phyloP scores from a whole-genome alignment of 257 asterid species.

The Euphrasia confusa region DNA sequence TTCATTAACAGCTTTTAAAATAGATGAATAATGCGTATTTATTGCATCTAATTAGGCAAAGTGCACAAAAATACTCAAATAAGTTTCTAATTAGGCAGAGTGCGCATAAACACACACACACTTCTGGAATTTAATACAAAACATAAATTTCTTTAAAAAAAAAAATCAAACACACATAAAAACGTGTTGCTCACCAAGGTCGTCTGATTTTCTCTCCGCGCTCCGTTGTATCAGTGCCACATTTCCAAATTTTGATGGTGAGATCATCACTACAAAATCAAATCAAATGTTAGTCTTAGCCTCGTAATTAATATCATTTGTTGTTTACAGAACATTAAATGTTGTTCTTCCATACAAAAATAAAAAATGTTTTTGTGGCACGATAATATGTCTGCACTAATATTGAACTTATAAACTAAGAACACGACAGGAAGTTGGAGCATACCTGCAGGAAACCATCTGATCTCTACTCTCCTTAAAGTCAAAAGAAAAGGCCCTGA shows the following conservation, averaged over 20 bases:
- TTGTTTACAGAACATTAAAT: slow-evolving; percentile 12
- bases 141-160: neutral
- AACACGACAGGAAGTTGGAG: slow-evolving; percentile 16
- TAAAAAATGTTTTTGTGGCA: neutral
- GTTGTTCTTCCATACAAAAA: too few relatives aligned
- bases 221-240: slow-evolving; percentile 39
- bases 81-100: too few relatives aligned
- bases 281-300: neutral
- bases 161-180: slow-evolving; percentile 15
- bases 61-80: neutral
- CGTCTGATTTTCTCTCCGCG: slow-evolving; percentile 43
- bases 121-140: too few relatives aligned
- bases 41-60: neutral
- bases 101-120: too few relatives aligned
- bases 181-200: slow-evolving; percentile 60
- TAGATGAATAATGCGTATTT: too few relatives aligned
- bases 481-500: slow-evolving; percentile 70
- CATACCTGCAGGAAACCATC: slow-evolving; percentile 95
- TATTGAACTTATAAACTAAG: slow-evolving; percentile 11
- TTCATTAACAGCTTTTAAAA: too few relatives aligned
- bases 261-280: slow-evolving; percentile 77
- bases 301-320: slow-evolving; percentile 1
- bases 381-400: neutral
- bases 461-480: slow-evolving; percentile 54
- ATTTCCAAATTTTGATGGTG: slow-evolving; percentile 77